Evolutionary conservation across 306 rosid species (phyloP).

Genomic region (Castanospermum australe): DNA sequence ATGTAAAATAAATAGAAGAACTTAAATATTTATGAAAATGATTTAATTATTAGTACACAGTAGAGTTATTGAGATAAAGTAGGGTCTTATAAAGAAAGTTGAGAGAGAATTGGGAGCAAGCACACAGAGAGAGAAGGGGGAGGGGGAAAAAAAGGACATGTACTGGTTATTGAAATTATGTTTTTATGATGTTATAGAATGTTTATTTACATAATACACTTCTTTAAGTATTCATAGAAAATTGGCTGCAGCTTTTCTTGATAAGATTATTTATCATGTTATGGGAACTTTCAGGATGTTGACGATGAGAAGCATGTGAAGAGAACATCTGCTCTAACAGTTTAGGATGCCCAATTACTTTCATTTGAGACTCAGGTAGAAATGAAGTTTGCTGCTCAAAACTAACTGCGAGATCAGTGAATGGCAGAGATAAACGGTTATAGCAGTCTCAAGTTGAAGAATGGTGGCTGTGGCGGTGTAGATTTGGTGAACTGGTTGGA

Average conservation of each 20-base stretch:
- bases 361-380: conserved; percentile 14
- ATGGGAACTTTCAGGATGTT: conserved; percentile 66
- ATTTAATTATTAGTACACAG: not conserved
- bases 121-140: not conserved
- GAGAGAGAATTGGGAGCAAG: not conserved
- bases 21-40: conserved; percentile 3
- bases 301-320: conserved; percentile 72
- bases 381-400: conserved; percentile 28
- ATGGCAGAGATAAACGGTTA: conserved; percentile 11
- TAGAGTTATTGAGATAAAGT: not conserved
- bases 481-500: conserved; percentile 30
- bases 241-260: not conserved
- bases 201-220: not conserved
- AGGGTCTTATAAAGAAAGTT: not conserved
- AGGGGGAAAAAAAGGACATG: not conserved
- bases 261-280: not conserved
- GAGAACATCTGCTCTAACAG: conserved; percentile 39
- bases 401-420: conserved; percentile 11
- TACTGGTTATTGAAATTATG: not conserved
- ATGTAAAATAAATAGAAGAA: not conserved
- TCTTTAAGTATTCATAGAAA: not conserved
- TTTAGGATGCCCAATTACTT: conserved; percentile 22
- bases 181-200: not conserved
- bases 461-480: conserved; percentile 23
- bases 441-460: conserved; percentile 21